These are phyloP conservation scores for Protomyces inouyei DNA, from an alignment of 1,139 yeast species.

Conservation along the genomic window DNA sequence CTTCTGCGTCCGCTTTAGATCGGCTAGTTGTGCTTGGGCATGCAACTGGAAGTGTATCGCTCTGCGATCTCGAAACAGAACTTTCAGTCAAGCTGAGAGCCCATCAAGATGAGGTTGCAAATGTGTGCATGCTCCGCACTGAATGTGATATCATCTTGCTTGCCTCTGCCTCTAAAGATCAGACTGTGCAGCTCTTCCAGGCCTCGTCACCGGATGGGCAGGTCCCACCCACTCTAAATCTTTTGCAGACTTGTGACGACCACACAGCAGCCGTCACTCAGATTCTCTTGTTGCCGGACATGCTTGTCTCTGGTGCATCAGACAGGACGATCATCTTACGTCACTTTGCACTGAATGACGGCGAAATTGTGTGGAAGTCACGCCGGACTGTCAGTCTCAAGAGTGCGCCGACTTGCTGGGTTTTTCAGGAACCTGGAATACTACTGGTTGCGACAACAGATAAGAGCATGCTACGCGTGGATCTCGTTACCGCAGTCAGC, in stretches of 20 bases:
- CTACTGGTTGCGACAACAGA: conserved; percentile 6
- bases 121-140: not conserved
- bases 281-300: not conserved
- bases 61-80: not conserved
- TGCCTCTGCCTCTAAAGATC: conserved; percentile 1
- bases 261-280: conserved; percentile 5
- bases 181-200: conserved; percentile 6
- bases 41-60: not conserved
- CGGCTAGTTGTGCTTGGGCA: not conserved
- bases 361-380: not conserved
- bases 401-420: not conserved
- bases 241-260: conserved; percentile 19
- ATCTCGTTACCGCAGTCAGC: not conserved
- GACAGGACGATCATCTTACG: conserved; percentile 7
- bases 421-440: not conserved
- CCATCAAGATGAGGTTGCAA: conserved; percentile 9
- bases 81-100: not conserved
- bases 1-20: not conserved
- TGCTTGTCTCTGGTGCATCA: conserved; percentile 1
- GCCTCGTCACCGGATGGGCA: not conserved
- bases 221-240: not conserved
- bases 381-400: not conserved
- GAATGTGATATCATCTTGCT: not conserved
- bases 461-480: not conserved
- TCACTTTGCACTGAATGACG: not conserved